These are phyloP conservation scores for Nakaseomyces kungkrabaensis DNA, from an alignment of 1,139 yeast genomes.

Conservation along the genomic window DNA sequence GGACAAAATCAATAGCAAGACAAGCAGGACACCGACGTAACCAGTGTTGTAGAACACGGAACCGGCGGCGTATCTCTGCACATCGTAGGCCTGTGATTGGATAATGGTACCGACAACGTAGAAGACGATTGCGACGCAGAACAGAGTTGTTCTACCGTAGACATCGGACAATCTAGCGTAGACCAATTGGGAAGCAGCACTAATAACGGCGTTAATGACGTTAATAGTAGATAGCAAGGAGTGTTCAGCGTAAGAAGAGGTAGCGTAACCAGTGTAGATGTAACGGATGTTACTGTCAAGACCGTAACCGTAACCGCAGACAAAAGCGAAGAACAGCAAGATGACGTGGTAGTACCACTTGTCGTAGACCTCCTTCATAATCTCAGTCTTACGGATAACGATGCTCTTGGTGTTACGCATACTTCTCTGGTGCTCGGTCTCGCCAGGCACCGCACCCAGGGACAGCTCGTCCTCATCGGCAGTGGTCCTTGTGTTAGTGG, in stretches of 20 bases:
- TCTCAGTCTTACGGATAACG: constrained; percentile 12
- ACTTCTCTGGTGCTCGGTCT: neutral
- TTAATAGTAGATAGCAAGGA: constrained; percentile 54
- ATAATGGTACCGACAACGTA: constrained; percentile 59
- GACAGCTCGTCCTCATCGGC: neutral
- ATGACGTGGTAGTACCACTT: constrained; percentile 10
- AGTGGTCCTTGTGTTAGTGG: neutral
- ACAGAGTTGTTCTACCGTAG: constrained; percentile 53
- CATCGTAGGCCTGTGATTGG: constrained; percentile 51
- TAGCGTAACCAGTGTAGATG: constrained; percentile 43
- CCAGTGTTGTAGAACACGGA: constrained; percentile 60
- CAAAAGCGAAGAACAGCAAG: constrained; percentile 40
- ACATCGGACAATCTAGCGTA: constrained; percentile 58
- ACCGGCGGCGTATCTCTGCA: constrained; percentile 59
- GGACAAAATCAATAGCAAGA: constrained; percentile 47
- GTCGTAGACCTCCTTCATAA: constrained; percentile 16
- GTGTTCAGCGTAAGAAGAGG: constrained; percentile 44
- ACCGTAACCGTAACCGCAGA: constrained; percentile 54
- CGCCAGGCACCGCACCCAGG: neutral
- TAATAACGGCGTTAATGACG: constrained; percentile 50
- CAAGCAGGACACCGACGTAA: constrained; percentile 48
- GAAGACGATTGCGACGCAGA: constrained; percentile 43
- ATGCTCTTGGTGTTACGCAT: constrained; percentile 3
- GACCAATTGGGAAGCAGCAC: constrained; percentile 63
- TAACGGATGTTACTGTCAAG: constrained; percentile 45